Evolutionary conservation across 83 land plant species (phyloP).

Genomic region (Thuja plicata): DNA sequence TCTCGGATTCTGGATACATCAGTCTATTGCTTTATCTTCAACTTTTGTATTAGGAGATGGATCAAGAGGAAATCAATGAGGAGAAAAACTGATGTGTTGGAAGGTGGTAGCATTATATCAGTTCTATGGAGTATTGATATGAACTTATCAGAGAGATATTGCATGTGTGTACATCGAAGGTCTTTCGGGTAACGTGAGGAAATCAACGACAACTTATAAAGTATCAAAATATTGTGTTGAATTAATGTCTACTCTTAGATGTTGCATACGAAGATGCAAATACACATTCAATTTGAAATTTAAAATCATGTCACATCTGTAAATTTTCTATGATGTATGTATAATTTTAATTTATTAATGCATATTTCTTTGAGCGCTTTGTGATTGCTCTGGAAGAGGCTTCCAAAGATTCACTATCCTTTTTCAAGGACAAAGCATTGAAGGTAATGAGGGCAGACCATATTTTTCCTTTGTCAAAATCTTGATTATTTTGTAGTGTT

Average conservation of each 20-base stretch:
- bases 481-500: not conserved
- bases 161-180: not conserved
- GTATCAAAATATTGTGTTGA: not conserved
- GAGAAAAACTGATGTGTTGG: not conserved
- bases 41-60: not conserved
- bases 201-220: not conserved
- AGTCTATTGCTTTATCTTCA: too few species aligned
- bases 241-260: not conserved
- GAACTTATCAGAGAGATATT: not conserved
- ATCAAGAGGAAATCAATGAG: not conserved
- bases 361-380: slow-evolving; percentile 35
- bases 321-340: not conserved
- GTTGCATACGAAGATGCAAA: not conserved
- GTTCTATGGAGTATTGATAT: not conserved
- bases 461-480: not conserved
- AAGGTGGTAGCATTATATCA: not conserved
- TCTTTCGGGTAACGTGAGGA: not conserved
- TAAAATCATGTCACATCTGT: not conserved
- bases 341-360: too few species aligned
- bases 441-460: slow-evolving; percentile 55
- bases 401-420: slow-evolving; percentile 72
- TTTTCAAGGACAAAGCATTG: slow-evolving; percentile 81
- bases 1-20: too few species aligned
- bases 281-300: not conserved
- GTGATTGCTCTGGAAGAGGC: slow-evolving; percentile 88